A percentile compares a stretch with the other conserved stretches of the same genome.
Evolutionary conservation across 768 basidiomycete genomes (phyloP).

Genomic region (Fibroporia radiculosa): DNA sequence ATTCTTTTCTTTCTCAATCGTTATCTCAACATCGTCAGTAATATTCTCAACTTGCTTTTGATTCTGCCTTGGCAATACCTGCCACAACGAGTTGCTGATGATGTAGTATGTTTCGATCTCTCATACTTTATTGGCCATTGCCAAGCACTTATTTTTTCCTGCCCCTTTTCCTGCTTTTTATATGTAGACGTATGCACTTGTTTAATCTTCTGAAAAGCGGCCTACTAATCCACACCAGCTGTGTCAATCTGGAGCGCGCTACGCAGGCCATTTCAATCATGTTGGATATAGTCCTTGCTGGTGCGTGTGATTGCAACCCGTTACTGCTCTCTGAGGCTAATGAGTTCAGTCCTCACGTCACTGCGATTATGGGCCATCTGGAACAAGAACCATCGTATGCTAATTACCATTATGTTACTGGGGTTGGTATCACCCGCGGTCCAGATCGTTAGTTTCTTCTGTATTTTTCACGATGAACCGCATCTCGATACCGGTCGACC

Average conservation of each 20-base stretch:
- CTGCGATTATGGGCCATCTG: conserved; percentile 4
- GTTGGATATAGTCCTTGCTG: neutral
- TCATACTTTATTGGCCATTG: neutral
- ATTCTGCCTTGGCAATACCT: conserved; percentile 2
- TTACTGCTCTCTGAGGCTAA: neutral
- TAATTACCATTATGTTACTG: neutral
- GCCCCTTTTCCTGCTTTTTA: neutral
- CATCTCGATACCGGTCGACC: neutral
- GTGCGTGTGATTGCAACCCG: neutral
- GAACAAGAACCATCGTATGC: neutral
- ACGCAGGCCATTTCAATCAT: neutral
- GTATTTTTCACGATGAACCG: neutral
- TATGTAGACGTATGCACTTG: neutral
- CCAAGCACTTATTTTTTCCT: neutral
- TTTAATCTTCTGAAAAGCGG: neutral
- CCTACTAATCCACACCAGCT: neutral
- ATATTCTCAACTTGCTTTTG: neutral
- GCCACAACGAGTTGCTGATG: neutral
- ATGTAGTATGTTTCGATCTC: neutral
- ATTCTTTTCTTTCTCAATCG: conserved; percentile 5
- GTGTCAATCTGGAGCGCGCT: neutral
- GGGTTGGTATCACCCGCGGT: conserved; percentile 1
- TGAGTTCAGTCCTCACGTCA: conserved; percentile 1
- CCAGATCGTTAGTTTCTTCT: neutral
- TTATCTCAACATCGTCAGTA: conserved; percentile 1